These are phyloP conservation scores for Neonectria hederae DNA, from an alignment of 2,329 filamentous ascomycete species.

Conservation along the genomic window DNA sequence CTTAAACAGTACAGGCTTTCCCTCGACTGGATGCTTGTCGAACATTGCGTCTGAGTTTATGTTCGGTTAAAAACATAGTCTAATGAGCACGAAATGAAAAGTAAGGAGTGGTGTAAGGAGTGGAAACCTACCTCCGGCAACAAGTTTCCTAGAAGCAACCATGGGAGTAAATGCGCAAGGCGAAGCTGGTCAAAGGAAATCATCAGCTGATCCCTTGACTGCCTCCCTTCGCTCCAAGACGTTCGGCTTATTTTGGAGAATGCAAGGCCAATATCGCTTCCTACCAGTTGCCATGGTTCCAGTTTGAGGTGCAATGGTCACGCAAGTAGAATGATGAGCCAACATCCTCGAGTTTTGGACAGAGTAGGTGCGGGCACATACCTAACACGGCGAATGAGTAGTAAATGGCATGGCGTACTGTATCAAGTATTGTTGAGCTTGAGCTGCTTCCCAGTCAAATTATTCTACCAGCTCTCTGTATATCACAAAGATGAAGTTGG, in stretches of 20 bases:
- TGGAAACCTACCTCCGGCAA: slow-evolving; percentile 24
- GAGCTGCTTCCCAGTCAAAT: background rate
- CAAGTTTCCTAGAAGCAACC: slow-evolving; percentile 28
- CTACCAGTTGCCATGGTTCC: slow-evolving; percentile 11
- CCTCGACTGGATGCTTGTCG: slow-evolving; percentile 25
- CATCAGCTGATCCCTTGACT: slow-evolving; percentile 11
- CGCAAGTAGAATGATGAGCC: background rate
- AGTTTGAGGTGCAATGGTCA: background rate
- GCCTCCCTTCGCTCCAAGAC: slow-evolving; percentile 20
- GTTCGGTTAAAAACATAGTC: too few species aligned
- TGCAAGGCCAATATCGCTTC: slow-evolving; percentile 21
- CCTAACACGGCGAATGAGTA: background rate
- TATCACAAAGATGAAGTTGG: background rate
- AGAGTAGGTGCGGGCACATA: background rate
- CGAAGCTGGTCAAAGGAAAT: too few species aligned
- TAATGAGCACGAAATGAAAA: background rate
- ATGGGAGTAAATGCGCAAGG: slow-evolving; percentile 1
- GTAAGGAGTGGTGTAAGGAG: too few species aligned
- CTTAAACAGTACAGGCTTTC: slow-evolving; percentile 22
- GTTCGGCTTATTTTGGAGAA: slow-evolving; percentile 22
- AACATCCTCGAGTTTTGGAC: background rate
- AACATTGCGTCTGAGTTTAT: too few species aligned
- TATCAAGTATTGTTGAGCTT: background rate
- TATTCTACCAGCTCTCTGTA: background rate
- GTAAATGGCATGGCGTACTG: background rate